A percentile compares a stretch with the other conserved stretches of the same genome.
Conservation (phyloP, 768 basidiomycete genomes). For the Nevesoporus exiguus region DNA sequence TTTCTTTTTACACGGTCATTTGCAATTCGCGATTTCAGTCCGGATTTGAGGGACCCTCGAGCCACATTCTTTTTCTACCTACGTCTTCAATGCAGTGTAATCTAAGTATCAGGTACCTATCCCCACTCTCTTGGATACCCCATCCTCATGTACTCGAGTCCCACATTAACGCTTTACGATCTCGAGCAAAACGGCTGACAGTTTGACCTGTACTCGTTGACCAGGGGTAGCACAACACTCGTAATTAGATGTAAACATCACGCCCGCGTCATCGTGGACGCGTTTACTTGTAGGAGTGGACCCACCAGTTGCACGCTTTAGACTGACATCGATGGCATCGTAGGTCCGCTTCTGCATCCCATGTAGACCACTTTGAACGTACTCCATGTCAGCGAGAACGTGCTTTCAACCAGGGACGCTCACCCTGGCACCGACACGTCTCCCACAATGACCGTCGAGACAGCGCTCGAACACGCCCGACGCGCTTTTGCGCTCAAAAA, state of each 20-base stretch:
- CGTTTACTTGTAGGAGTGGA: too few relatives aligned
- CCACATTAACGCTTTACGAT: neutral
- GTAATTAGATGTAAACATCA: slow-evolving; percentile 18
- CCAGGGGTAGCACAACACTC: neutral
- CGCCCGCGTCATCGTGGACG: neutral
- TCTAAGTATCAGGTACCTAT: slow-evolving; percentile 15
- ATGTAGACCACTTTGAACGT: too few relatives aligned
- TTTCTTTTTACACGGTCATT: neutral
- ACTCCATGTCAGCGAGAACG: slow-evolving; percentile 9
- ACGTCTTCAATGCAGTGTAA: slow-evolving; percentile 16
- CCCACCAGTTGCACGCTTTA: neutral
- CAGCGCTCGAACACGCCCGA: slow-evolving; percentile 71
- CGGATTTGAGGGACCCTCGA: slow-evolving; percentile 3
- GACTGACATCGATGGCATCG: slow-evolving; percentile 20
- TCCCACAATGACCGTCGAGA: slow-evolving; percentile 42
- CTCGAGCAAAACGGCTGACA: neutral
- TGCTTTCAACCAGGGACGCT: neutral
- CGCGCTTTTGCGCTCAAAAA: slow-evolving; percentile 86
- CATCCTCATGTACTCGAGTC: slow-evolving; percentile 6
- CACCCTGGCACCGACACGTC: slow-evolving; percentile 26
- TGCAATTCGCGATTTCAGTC: slow-evolving; percentile 11
- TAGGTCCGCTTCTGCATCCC: slow-evolving; percentile 9
- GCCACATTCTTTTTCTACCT: slow-evolving; percentile 1
- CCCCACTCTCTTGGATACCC: slow-evolving; percentile 18
- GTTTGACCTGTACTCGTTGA: too few relatives aligned